phyloP scores from a whole-genome alignment of 2,329 filamentous ascomycete genomes.

The Fusarium chlamydosporum region DNA sequence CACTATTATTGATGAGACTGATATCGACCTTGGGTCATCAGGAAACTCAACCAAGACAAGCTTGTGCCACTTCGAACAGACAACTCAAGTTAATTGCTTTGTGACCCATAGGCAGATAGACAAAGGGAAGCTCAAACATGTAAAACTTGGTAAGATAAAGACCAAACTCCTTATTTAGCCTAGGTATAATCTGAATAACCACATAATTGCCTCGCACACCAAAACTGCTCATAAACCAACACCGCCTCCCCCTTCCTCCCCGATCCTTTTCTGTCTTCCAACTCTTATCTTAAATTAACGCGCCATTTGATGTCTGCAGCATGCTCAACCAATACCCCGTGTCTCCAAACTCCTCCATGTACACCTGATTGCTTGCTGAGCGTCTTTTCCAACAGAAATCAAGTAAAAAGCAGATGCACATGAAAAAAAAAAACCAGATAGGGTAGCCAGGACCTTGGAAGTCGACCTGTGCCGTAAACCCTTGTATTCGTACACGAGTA shows the following conservation, averaged over 20 bases:
- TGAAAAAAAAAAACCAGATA: conserved; percentile 25
- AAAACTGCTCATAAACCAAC: conserved; percentile 38
- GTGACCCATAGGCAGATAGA: neutral
- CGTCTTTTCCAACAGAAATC: conserved; percentile 37
- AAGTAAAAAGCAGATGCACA: conserved; percentile 29
- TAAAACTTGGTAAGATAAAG: conserved; percentile 28
- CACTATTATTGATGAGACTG: neutral
- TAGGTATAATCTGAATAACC: conserved; percentile 50
- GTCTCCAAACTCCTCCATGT: conserved; percentile 32
- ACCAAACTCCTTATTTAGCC: conserved; percentile 47
- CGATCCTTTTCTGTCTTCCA: conserved; percentile 19
- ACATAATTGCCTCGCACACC: conserved; percentile 44
- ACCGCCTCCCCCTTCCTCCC: conserved; percentile 2
- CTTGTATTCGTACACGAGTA: conserved; percentile 55
- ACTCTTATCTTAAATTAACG: conserved; percentile 39
- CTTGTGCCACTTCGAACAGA: neutral
- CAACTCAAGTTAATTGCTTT: neutral
- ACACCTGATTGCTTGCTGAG: conserved; percentile 36
- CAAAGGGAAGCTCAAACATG: neutral
- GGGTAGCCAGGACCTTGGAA: conserved; percentile 42
- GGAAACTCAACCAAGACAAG: too few relatives aligned
- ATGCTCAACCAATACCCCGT: conserved; percentile 25
- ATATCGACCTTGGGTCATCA: neutral
- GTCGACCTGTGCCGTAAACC: conserved; percentile 44
- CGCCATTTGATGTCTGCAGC: conserved; percentile 23